Evolutionary conservation across 2,329 filamentous ascomycete genomes (phyloP).

Genomic region (Botryotinia narcissicola): DNA sequence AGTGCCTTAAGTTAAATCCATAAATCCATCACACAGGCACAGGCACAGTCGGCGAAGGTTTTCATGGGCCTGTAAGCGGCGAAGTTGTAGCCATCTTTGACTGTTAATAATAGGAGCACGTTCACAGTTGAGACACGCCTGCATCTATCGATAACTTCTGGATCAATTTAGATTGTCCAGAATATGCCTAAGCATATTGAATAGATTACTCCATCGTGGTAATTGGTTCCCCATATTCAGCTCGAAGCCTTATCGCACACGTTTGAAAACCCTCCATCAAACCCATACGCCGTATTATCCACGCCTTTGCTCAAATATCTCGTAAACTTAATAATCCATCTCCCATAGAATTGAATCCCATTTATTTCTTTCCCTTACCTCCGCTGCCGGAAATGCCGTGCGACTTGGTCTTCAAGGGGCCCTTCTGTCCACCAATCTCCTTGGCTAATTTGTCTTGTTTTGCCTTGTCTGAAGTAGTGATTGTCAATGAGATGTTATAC

Average conservation of each 20-base stretch:
- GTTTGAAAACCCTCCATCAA: conserved; percentile 16
- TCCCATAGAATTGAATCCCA: neutral
- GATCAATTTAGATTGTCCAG: neutral
- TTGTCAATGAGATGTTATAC: conserved; percentile 30
- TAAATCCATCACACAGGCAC: neutral
- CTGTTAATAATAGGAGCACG: neutral
- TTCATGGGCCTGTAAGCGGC: neutral
- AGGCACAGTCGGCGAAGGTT: neutral
- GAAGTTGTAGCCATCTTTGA: neutral
- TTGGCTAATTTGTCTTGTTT: conserved; percentile 77
- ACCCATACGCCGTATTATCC: conserved; percentile 25
- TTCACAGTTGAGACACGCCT: neutral
- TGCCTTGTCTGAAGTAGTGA: conserved; percentile 53
- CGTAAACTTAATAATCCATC: conserved; percentile 13
- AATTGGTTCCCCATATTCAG: neutral
- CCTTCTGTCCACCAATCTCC: conserved; percentile 59
- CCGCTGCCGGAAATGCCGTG: conserved; percentile 98
- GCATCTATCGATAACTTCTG: neutral
- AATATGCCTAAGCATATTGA: neutral
- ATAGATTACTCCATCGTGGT: neutral
- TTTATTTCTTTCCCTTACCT: conserved; percentile 63
- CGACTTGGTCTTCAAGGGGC: conserved; percentile 76
- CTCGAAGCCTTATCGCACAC: conserved; percentile 1
- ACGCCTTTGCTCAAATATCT: conserved; percentile 18
- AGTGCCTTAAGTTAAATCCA: neutral